Evolutionary conservation across 192 early-diverging fungal genomes (phyloP).

Genomic region (Backusella westeae): DNA sequence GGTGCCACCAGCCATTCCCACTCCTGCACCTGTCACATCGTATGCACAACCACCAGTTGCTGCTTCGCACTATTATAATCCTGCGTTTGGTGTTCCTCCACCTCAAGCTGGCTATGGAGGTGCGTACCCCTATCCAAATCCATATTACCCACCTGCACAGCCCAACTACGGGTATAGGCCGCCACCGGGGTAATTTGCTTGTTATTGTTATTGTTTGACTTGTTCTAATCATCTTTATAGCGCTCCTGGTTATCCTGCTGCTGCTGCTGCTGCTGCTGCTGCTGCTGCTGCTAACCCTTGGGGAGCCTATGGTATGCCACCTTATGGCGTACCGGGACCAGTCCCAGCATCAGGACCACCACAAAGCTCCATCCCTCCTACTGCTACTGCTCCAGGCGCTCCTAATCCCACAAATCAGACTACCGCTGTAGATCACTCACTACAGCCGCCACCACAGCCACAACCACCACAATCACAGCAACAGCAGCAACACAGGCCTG

Average conservation of each 20-base stretch:
- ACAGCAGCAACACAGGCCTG: not conserved
- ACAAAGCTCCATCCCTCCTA: not conserved
- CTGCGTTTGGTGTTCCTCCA: not conserved
- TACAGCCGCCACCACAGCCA: not conserved
- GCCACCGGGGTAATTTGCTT: constrained; percentile 6
- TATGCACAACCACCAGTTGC: not conserved
- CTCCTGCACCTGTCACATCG: constrained; percentile 11
- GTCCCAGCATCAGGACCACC: not conserved
- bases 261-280: not conserved
- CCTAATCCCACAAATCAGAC: not conserved
- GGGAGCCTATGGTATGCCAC: not conserved
- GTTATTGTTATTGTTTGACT: not conserved
- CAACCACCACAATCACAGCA: not conserved
- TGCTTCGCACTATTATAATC: not conserved
- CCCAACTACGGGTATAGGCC: not conserved
- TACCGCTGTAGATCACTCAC: not conserved
- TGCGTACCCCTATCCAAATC: not conserved
- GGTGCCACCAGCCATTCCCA: constrained; percentile 19
- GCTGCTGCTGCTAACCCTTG: not conserved
- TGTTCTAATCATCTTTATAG: not conserved
- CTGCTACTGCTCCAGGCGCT: not conserved
- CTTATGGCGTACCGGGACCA: not conserved
- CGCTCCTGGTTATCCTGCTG: not conserved
- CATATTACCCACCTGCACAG: constrained; percentile 8
- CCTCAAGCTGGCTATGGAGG: constrained; percentile 4